Percentiles rank a stretch among this genome's conserved stretches.
These are phyloP conservation scores for Alternaria infectoria DNA, from an alignment of 2,329 filamentous ascomycete species.

Conservation along the genomic window DNA sequence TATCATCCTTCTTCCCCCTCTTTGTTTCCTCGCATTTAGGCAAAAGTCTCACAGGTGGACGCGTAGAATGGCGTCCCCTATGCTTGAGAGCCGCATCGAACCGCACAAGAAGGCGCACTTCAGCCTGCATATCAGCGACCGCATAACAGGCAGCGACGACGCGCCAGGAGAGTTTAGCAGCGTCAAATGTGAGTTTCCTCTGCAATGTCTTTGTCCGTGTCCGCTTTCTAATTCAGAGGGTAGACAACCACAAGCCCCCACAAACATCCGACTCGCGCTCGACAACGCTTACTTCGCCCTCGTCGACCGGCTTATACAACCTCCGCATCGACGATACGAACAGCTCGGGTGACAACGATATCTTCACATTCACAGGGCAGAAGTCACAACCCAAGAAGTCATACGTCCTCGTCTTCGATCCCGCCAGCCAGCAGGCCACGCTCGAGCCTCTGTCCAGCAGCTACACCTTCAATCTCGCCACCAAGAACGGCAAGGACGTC, in stretches of 20 bases:
- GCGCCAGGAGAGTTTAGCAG: constrained; percentile 31
- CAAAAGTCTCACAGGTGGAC: background rate
- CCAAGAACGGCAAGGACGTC: constrained; percentile 69
- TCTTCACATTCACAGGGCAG: constrained; percentile 51
- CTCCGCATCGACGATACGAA: constrained; percentile 39
- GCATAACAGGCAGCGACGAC: constrained; percentile 33
- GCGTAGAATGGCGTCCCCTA: constrained; percentile 45
- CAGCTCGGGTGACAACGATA: constrained; percentile 33
- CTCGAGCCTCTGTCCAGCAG: constrained; percentile 82
- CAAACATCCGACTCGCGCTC: constrained; percentile 38
- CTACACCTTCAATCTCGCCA: constrained; percentile 84
- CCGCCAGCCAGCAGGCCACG: constrained; percentile 75
- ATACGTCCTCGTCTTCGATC: constrained; percentile 74
- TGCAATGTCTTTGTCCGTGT: background rate
- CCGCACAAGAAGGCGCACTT: constrained; percentile 49
- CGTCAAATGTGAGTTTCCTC: constrained; percentile 40
- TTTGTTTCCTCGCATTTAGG: background rate
- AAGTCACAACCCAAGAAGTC: constrained; percentile 41
- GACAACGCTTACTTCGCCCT: constrained; percentile 33
- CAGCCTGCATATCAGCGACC: constrained; percentile 45
- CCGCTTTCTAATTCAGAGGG: constrained; percentile 15
- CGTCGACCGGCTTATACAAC: constrained; percentile 30
- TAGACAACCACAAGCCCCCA: constrained; percentile 56
- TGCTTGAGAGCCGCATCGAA: constrained; percentile 44
- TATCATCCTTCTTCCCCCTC: background rate